Percentiles rank a stretch among this genome's conserved stretches.
These are phyloP conservation scores for Chaetoscypha palmicola DNA, from an alignment of 2,329 filamentous ascomycete genomes.

Conservation along the genomic window DNA sequence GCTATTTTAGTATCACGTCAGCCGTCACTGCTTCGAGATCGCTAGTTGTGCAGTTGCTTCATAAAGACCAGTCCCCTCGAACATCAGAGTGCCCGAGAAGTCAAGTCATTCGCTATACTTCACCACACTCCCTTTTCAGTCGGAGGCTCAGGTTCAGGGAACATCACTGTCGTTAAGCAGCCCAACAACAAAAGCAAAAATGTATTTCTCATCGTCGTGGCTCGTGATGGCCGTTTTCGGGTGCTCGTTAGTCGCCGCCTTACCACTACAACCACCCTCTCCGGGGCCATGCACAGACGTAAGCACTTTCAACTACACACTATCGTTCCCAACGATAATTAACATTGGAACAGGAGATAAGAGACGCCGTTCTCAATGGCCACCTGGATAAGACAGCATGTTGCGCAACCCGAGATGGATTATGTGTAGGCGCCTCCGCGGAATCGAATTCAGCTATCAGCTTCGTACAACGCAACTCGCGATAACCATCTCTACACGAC, in stretches of 20 bases:
- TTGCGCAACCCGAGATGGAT: conserved; percentile 21
- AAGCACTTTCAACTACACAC: conserved; percentile 3
- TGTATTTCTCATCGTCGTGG: conserved; percentile 16
- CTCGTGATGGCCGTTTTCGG: conserved; percentile 11
- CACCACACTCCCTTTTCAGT: background rate
- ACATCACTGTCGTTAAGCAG: background rate
- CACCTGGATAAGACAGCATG: conserved; percentile 22
- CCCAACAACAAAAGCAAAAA: conserved; percentile 6
- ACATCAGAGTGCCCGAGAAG: background rate
- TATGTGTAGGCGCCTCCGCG: conserved; percentile 22
- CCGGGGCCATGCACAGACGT: conserved; percentile 25
- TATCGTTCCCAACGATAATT: background rate
- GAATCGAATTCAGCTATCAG: conserved; percentile 17
- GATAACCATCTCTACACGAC: background rate
- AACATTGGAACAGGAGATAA: conserved; percentile 9
- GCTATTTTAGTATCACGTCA: background rate
- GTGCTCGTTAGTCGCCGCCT: conserved; percentile 13
- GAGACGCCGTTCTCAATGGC: conserved; percentile 24
- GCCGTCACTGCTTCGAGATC: background rate
- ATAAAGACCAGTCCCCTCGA: background rate
- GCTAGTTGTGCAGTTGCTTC: background rate
- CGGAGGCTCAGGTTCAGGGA: background rate
- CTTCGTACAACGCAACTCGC: conserved; percentile 3
- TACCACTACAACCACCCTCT: conserved; percentile 3
- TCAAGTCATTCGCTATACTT: background rate